phyloP scores from a whole-genome alignment of 2,329 filamentous ascomycete species.

The Decorospora gaudefroyi region DNA sequence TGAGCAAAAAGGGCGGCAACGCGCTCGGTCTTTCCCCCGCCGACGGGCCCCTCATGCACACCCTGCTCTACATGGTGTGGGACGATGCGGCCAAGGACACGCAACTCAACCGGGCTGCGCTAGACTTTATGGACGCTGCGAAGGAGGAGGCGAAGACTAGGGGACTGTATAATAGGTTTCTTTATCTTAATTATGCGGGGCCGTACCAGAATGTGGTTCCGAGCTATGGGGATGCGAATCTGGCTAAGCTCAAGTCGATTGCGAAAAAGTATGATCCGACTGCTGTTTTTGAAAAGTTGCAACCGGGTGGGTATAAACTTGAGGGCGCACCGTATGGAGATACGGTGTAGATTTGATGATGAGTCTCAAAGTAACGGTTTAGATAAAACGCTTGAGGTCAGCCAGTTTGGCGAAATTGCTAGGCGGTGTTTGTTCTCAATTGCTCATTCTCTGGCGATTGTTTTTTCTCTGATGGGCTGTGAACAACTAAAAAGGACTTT shows the following conservation, averaged over 20 bases:
- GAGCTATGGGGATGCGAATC: slow-evolving; percentile 50
- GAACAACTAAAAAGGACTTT: no score
- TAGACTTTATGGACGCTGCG: slow-evolving; percentile 16
- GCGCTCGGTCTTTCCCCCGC: slow-evolving; percentile 23
- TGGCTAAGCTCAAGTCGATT: slow-evolving; percentile 25
- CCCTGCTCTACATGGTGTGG: slow-evolving; percentile 28
- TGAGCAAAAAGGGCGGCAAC: slow-evolving; percentile 30
- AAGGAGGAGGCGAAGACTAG: slow-evolving; percentile 20
- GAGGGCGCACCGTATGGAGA: slow-evolving; percentile 21
- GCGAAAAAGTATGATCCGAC: slow-evolving; percentile 29
- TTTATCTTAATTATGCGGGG: slow-evolving; percentile 56
- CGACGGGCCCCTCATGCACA: slow-evolving; percentile 23
- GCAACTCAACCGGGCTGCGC: slow-evolving; percentile 13
- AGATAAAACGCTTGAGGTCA: no score
- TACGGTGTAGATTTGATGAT: background rate
- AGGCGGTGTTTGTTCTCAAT: no score
- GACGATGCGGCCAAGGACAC: slow-evolving; percentile 22
- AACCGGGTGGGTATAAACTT: slow-evolving; percentile 28
- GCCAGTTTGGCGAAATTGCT: no score
- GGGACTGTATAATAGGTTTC: slow-evolving; percentile 30
- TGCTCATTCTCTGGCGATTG: no score
- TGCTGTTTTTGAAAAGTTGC: slow-evolving; percentile 28
- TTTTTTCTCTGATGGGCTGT: no score
- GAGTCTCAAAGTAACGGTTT: no score
- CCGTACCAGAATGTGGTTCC: slow-evolving; percentile 50